Evolutionary conservation across 345 rosid genomes (phyloP).

Genomic region (Ceriops decandra): DNA sequence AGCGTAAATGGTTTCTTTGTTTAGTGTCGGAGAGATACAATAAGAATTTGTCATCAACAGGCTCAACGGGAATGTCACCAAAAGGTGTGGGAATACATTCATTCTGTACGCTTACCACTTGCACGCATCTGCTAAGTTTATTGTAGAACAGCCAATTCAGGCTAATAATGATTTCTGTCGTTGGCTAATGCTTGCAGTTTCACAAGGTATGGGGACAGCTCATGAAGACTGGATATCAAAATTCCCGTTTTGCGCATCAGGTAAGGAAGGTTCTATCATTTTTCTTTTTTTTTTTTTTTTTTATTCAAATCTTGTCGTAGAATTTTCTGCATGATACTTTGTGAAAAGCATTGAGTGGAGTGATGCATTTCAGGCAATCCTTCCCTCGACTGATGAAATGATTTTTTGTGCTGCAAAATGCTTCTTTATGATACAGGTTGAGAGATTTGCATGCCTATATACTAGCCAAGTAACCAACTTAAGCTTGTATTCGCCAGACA

Average conservation of each 20-base stretch:
- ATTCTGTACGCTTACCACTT: neutral
- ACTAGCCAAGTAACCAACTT: slow-evolving; percentile 91
- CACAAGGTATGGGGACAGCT: slow-evolving; percentile 97
- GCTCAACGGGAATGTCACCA: slow-evolving; percentile 71
- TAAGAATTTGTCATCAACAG: slow-evolving; percentile 56
- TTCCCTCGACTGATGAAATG: neutral
- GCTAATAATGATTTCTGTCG: neutral
- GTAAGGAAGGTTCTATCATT: slow-evolving; percentile 25
- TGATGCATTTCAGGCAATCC: neutral
- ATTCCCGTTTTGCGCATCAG: slow-evolving; percentile 99
- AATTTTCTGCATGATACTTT: neutral
- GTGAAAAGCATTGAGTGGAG: no score
- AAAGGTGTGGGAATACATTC: slow-evolving; percentile 40
- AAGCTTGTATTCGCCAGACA: slow-evolving; percentile 84
- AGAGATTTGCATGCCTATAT: slow-evolving; percentile 97
- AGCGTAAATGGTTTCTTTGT: slow-evolving; percentile 15
- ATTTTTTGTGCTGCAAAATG: neutral
- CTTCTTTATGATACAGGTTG: slow-evolving; percentile 52
- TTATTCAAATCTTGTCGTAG: neutral
- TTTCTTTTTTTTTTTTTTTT: neutral
- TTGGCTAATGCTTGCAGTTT: slow-evolving; percentile 45
- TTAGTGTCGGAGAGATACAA: slow-evolving; percentile 50
- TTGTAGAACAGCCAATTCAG: neutral
- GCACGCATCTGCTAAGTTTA: neutral
- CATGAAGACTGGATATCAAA: slow-evolving; percentile 96